phyloP scores from a whole-genome alignment of 305 asterid genomes.

The Fraxinus baroniana region DNA sequence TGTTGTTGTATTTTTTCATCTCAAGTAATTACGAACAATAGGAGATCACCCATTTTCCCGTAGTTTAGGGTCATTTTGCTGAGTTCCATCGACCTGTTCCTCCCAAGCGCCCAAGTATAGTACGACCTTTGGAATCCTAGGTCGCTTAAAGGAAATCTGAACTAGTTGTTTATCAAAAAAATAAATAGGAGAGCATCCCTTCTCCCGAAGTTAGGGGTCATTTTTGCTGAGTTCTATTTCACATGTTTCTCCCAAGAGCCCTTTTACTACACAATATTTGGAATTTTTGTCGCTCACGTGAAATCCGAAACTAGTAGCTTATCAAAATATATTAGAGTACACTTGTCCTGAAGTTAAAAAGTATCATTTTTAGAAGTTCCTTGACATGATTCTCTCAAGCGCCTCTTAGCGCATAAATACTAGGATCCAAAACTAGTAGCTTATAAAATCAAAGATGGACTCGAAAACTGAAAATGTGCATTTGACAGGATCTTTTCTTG shows the following conservation, averaged over 20 bases:
- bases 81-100: not conserved
- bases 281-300: not conserved
- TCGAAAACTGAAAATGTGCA: not conserved
- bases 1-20: not conserved
- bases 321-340: too few relatives aligned
- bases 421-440: not conserved
- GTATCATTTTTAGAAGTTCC: not conserved
- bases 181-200: not conserved
- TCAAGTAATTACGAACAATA: too few relatives aligned
- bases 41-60: too few relatives aligned
- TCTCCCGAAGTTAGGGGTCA: not conserved
- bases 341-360: too few relatives aligned
- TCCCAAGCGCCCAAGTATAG: not conserved
- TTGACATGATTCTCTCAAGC: not conserved
- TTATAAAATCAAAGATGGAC: not conserved
- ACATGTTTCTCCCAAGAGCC: not conserved
- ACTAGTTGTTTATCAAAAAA: not conserved
- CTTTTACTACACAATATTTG: not conserved
- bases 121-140: not conserved
- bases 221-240: not conserved
- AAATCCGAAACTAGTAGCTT: not conserved
- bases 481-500: conserved; percentile 36
- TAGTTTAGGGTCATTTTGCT: too few relatives aligned
- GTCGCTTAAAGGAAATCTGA: not conserved
- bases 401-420: not conserved